phyloP scores from a whole-genome alignment of 2,329 filamentous ascomycete species.

The Colletotrichum sp. region DNA sequence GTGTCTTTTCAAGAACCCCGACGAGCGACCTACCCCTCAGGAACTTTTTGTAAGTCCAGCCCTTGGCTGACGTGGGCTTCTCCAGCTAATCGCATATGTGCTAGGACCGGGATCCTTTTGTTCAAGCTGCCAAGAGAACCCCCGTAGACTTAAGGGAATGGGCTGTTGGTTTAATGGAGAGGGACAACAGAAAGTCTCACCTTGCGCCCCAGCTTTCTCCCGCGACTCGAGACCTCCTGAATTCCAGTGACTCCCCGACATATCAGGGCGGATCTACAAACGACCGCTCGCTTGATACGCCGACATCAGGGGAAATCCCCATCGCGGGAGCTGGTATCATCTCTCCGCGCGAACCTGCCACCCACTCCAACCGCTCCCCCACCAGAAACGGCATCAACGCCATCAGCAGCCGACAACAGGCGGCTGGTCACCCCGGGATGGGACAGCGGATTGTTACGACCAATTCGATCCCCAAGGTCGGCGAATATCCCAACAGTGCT shows the following conservation, averaged over 20 bases:
- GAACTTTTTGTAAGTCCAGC: constrained; percentile 79
- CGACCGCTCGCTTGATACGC: constrained; percentile 59
- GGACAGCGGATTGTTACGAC: constrained; percentile 56
- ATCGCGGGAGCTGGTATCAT: constrained; percentile 63
- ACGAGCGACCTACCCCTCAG: constrained; percentile 87
- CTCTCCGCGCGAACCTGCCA: constrained; percentile 56
- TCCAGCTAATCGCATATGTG: constrained; percentile 27
- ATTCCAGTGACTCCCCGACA: constrained; percentile 66
- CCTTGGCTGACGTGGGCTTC: not conserved
- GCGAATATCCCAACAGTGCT: constrained; percentile 40
- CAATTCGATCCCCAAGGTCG: constrained; percentile 57
- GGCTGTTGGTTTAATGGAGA: constrained; percentile 93
- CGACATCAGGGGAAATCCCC: constrained; percentile 76
- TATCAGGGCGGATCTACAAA: constrained; percentile 44
- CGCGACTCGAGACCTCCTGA: constrained; percentile 76
- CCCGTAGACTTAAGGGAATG: constrained; percentile 93
- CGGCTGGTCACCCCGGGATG: constrained; percentile 53
- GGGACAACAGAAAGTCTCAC: constrained; percentile 94
- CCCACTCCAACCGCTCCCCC: constrained; percentile 54
- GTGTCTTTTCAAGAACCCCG: constrained; percentile 89
- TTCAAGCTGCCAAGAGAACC: constrained; percentile 95
- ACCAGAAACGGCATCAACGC: constrained; percentile 53
- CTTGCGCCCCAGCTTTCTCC: constrained; percentile 82
- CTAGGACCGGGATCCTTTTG: constrained; percentile 90
- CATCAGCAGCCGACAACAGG: constrained; percentile 45